Conservation (phyloP, 345 rosid species). For the Populus pruinosa region DNA sequence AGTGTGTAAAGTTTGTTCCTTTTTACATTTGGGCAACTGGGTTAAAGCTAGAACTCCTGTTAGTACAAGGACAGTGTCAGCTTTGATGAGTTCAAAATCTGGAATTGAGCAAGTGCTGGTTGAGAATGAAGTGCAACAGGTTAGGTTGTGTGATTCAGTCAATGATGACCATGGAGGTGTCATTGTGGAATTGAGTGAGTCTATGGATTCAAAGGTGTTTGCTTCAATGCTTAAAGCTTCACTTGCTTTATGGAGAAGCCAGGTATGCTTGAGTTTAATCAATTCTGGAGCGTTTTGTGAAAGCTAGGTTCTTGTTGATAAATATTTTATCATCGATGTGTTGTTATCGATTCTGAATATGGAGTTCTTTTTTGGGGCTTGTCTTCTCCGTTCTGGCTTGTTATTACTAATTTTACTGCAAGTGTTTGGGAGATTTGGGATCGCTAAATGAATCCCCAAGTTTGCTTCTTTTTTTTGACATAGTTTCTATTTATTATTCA, state of each 20-base stretch:
- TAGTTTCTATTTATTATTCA: neutral
- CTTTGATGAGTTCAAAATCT: conserved; percentile 20
- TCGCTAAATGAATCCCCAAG: neutral
- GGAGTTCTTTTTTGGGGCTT: neutral
- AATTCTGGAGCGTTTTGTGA: neutral
- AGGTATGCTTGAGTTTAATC: conserved; percentile 39
- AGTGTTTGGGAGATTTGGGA: neutral
- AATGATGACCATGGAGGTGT: conserved; percentile 81
- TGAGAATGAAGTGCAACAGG: conserved; percentile 15
- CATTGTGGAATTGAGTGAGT: conserved; percentile 50
- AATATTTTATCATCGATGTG: neutral
- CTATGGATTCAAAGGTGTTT: conserved; percentile 55
- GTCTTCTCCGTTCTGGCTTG: neutral
- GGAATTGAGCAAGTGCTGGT: conserved; percentile 3
- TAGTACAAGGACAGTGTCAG: conserved; percentile 22
- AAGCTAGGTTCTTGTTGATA: neutral
- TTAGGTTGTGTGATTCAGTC: conserved; percentile 31
- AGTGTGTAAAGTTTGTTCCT: neutral
- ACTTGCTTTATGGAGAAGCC: conserved; percentile 58
- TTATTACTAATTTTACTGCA: neutral
- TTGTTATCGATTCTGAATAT: neutral
- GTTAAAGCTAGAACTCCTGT: conserved; percentile 3
- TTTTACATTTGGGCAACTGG: neutral
- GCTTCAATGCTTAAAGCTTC: conserved; percentile 54
- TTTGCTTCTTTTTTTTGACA: neutral